These are phyloP conservation scores for Musa acuminata DNA, from an alignment of 176 grass and related monocot species.

Conservation along the genomic window DNA sequence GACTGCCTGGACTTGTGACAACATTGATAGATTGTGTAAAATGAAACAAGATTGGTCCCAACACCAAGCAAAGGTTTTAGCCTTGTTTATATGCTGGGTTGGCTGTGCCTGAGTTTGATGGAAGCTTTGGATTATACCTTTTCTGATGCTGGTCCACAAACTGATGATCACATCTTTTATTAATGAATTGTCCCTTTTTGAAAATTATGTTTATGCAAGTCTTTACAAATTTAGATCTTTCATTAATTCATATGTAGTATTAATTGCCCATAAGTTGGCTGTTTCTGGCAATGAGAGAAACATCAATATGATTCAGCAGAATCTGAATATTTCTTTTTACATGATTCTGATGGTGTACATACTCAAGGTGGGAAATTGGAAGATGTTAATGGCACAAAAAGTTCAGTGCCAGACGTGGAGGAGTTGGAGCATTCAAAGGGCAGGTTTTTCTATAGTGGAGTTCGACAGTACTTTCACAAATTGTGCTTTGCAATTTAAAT, in stretches of 20 bases:
- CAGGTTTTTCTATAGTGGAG: slow-evolving; percentile 24
- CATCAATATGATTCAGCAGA: not conserved
- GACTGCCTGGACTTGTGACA: not conserved
- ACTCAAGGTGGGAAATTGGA: slow-evolving; percentile 20
- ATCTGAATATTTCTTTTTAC: not conserved
- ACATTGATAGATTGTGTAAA: not conserved
- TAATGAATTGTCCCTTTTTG: not conserved
- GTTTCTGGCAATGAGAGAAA: slow-evolving; percentile 10
- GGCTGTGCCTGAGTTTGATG: not conserved
- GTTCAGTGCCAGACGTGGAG: slow-evolving; percentile 34
- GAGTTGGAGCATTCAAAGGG: slow-evolving; percentile 44
- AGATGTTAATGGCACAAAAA: slow-evolving; percentile 23
- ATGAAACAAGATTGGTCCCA: not conserved
- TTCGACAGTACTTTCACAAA: slow-evolving; percentile 42
- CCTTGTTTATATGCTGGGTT: not conserved
- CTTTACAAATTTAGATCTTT: not conserved
- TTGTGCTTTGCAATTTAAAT: slow-evolving; percentile 6
- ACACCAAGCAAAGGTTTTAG: not conserved
- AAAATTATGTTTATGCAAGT: not conserved
- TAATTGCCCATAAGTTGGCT: slow-evolving; percentile 3
- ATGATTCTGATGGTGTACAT: not conserved
- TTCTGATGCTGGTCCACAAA: not conserved
- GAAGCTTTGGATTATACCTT: not conserved
- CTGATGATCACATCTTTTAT: not conserved
- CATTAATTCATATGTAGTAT: slow-evolving; percentile 2